Evolutionary conservation across 2,329 filamentous ascomycete species (phyloP), one percentile per base, ranked within the genome.

Genomic region (Trichoderma sp.): DNA sequence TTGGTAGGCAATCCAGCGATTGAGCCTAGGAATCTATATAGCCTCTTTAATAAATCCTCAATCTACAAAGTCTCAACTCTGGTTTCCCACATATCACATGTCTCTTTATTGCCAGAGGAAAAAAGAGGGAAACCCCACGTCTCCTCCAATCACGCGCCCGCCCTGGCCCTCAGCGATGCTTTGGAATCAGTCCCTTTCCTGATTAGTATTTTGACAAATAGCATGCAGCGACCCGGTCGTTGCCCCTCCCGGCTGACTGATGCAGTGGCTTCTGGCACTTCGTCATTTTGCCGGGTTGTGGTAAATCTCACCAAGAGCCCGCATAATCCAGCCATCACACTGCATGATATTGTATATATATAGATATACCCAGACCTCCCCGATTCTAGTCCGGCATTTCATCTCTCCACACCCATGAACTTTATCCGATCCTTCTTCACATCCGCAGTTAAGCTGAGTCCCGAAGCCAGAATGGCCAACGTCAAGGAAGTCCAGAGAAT

Each of bases 401-500:
- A 65, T 12, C 35, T 25, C 8, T 22, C 32, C 13, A 56, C 15
- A 45, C 13, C n/a, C 70, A 87, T 88, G 84, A 92, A 88, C 82
- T 85, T 94, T 80, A 81, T 92, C 76, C 86, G 89, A 76, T 85
- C 87, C 77, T 84, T 96, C 78, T 95, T 97, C 80, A 80, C 83
- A 78, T 82, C 84, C 74, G 79, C 84, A 64, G 78, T 82, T 77
- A 70, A 68, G 78, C 70, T 69, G 22, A 83, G 85, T 79, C 84
- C 90, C 74, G 84, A 87, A 81, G 87, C 82, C 75, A 96, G 97
- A 92, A 89, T 92, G 76, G 88, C 91, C 78, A 92, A 92, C 76
- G 92, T 92, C 82, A 85, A 87, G 71, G 96, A 96, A 82, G 92
- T 92, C 70, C 89, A 97, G 81, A 80, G 84, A 76, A 89, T 97